Conservation (phyloP, 2,329 filamentous ascomycete genomes). For the Daldinia eschscholtzii region DNA sequence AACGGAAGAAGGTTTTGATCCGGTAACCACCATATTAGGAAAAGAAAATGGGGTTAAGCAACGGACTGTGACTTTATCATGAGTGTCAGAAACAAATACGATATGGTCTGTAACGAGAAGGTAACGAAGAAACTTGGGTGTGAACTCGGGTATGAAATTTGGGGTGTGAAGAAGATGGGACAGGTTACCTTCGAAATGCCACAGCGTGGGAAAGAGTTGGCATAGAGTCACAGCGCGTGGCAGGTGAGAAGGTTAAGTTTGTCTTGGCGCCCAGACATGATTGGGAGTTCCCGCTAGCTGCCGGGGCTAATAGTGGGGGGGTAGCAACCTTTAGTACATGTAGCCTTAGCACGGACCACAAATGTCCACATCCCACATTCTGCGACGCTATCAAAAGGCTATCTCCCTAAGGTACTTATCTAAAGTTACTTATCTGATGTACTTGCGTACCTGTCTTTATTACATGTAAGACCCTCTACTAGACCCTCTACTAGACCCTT, state of each 20-base stretch:
- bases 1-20: slow-evolving; percentile 39
- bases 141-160: slow-evolving; percentile 13
- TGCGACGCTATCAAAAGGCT: background rate
- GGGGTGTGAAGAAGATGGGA: slow-evolving; percentile 18
- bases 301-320: slow-evolving; percentile 2
- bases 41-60: slow-evolving; percentile 19
- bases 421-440: background rate
- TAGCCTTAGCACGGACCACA: background rate
- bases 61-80: slow-evolving; percentile 44
- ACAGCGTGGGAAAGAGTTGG: slow-evolving; percentile 10
- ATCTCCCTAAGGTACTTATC: background rate
- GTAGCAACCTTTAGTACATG: background rate
- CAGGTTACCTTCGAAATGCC: slow-evolving; percentile 33
- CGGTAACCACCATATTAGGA: slow-evolving; percentile 35
- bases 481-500: background rate
- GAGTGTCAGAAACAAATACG: slow-evolving; percentile 38
- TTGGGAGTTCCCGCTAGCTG: slow-evolving; percentile 10
- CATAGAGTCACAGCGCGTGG: slow-evolving; percentile 13
- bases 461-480: too few species aligned
- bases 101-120: slow-evolving; percentile 46
- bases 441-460: background rate
- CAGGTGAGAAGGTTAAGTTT: slow-evolving; percentile 23
- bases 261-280: slow-evolving; percentile 26
- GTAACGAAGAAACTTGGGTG: slow-evolving; percentile 42
- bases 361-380: slow-evolving; percentile 7